Conservation (phyloP, 805 yeast genomes). For the Candida montana region DNA sequence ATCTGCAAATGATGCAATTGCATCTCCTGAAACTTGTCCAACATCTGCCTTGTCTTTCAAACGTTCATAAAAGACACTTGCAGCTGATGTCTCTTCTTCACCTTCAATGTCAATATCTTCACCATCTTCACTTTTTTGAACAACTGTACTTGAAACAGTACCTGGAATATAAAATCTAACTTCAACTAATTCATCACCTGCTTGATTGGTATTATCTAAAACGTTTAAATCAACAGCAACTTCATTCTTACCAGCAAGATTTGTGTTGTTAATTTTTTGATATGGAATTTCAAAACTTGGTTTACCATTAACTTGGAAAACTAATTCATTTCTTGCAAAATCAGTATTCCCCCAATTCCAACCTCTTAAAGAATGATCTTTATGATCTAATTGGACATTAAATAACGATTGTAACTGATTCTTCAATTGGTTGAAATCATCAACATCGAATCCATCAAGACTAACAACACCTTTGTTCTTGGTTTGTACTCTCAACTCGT, state of each 20-base stretch:
- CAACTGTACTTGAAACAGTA: slow-evolving; percentile 34
- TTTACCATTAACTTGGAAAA: slow-evolving; percentile 78
- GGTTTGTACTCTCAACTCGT: slow-evolving; percentile 83
- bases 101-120: slow-evolving; percentile 31
- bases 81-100: slow-evolving; percentile 57
- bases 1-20: slow-evolving; percentile 88
- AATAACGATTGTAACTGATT: slow-evolving; percentile 79
- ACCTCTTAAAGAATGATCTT: slow-evolving; percentile 91
- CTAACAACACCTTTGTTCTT: slow-evolving; percentile 79
- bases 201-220: slow-evolving; percentile 46
- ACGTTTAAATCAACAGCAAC: slow-evolving; percentile 83
- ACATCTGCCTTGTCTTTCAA: slow-evolving; percentile 90
- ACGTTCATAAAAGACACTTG: slow-evolving; percentile 83
- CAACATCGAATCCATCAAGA: slow-evolving; percentile 87
- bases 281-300: slow-evolving; percentile 93
- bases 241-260: slow-evolving; percentile 87
- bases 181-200: slow-evolving; percentile 96
- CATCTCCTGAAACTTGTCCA: slow-evolving; percentile 92
- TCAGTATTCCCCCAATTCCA: slow-evolving; percentile 99
- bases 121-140: slow-evolving; percentile 19
- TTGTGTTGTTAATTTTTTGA: slow-evolving; percentile 71
- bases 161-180: slow-evolving; percentile 93
- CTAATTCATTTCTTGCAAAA: slow-evolving; percentile 85
- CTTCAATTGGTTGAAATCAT: slow-evolving; percentile 76
- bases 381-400: slow-evolving; percentile 65